A percentile compares a stretch with the other conserved stretches of the same genome.
Conservation (phyloP, 371 early-diverging fungal genomes). For the Circinella minor region DNA sequence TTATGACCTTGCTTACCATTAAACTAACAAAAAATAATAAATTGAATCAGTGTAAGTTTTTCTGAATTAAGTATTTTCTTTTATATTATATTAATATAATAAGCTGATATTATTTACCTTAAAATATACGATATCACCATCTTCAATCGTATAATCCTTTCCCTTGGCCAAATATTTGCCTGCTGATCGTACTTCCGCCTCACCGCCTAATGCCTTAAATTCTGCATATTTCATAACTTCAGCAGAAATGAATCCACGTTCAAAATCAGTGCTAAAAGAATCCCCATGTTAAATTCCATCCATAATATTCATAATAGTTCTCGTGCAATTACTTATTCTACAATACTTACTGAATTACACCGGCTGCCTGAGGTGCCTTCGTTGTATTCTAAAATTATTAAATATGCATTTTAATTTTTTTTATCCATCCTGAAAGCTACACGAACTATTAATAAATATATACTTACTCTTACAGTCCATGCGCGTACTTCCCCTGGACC, state of each 20-base stretch:
- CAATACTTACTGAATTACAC: conserved; percentile 68
- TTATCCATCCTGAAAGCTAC: too few relatives aligned
- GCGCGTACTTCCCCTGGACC: conserved; percentile 88
- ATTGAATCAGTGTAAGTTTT: neutral
- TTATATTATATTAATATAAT: neutral
- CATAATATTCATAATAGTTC: conserved; percentile 11
- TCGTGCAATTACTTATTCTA: neutral
- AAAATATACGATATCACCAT: conserved; percentile 91
- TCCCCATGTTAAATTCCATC: neutral
- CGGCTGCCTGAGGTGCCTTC: conserved; percentile 94
- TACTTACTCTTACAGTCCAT: conserved; percentile 72
- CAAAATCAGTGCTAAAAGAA: conserved; percentile 81
- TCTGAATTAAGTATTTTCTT: neutral
- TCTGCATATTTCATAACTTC: conserved; percentile 82
- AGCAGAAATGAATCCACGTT: conserved; percentile 90
- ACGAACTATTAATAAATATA: neutral
- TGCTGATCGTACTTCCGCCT: conserved; percentile 39
- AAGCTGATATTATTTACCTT: conserved; percentile 43
- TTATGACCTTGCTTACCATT: neutral
- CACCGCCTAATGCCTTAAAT: conserved; percentile 66
- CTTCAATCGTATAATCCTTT: conserved; percentile 93
- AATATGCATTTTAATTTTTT: too few relatives aligned
- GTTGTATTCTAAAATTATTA: conserved; percentile 58
- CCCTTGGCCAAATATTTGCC: conserved; percentile 89
- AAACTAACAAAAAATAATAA: neutral